Percentiles rank a stretch among this genome's conserved stretches.
Evolutionary conservation across 306 rosid genomes (phyloP).

Genomic region (Delonix regia): DNA sequence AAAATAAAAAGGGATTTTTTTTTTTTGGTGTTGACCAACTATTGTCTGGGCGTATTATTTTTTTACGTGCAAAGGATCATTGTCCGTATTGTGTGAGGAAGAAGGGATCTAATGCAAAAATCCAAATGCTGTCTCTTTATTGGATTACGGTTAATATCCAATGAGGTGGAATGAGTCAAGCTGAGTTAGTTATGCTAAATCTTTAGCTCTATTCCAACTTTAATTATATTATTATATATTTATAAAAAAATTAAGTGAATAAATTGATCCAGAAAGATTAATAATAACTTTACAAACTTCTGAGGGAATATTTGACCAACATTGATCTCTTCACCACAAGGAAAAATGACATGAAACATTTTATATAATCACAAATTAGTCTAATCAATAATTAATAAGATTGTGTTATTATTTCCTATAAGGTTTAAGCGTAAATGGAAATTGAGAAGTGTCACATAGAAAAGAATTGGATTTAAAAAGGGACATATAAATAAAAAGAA

Average conservation of each 20-base stretch:
- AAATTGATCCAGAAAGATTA: background rate
- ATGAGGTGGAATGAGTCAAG: background rate
- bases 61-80: too few species aligned
- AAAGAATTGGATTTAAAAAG: too few species aligned
- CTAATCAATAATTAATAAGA: background rate
- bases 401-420: too few species aligned
- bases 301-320: background rate
- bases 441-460: too few species aligned
- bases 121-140: conserved; percentile 21
- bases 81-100: background rate
- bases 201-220: background rate
- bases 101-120: background rate
- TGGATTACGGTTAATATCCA: background rate
- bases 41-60: too few species aligned
- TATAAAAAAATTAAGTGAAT: background rate
- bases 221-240: background rate
- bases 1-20: too few species aligned
- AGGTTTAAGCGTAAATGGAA: too few species aligned
- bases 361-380: background rate
- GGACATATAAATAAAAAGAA: too few species aligned
- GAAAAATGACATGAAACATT: background rate
- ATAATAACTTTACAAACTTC: background rate
- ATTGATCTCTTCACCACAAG: background rate
- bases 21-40: too few species aligned
- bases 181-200: background rate